Conservation (phyloP, 495 filamentous ascomycete genomes). For the Cladorrhinum samala region DNA sequence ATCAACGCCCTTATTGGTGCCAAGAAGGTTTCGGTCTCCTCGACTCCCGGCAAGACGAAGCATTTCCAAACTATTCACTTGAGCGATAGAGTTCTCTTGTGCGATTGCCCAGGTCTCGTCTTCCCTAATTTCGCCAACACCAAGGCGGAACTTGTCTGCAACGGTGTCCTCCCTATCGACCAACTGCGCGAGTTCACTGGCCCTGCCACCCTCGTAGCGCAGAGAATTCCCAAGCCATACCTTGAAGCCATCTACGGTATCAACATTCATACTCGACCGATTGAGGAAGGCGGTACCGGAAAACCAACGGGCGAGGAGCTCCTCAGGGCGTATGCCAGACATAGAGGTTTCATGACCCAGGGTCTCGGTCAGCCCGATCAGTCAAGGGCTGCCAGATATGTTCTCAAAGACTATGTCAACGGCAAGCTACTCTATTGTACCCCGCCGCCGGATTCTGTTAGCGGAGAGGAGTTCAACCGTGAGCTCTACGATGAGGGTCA, state of each 20-base stretch:
- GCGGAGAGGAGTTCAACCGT: constrained; percentile 72
- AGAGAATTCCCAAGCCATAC: constrained; percentile 84
- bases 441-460: constrained; percentile 72
- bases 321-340: constrained; percentile 76
- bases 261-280: constrained; percentile 70
- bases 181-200: constrained; percentile 93
- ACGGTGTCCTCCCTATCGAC: constrained; percentile 94
- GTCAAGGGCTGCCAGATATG: constrained; percentile 79
- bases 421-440: constrained; percentile 91
- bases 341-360: constrained; percentile 80
- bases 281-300: constrained; percentile 92
- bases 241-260: constrained; percentile 91
- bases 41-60: constrained; percentile 97
- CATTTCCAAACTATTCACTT: constrained; percentile 99
- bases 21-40: constrained; percentile 97
- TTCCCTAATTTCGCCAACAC: constrained; percentile 98
- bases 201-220: constrained; percentile 77
- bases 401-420: constrained; percentile 96
- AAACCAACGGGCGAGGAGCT: constrained; percentile 83
- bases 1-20: constrained; percentile 97
- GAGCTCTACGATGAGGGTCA: constrained; percentile 79
- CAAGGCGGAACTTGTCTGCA: constrained; percentile 93
- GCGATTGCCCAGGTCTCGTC: constrained; percentile 97
- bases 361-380: constrained; percentile 90
- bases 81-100: constrained; percentile 79